Conservation (phyloP, 305 asterid species). For the Fraxinus ornus region DNA sequence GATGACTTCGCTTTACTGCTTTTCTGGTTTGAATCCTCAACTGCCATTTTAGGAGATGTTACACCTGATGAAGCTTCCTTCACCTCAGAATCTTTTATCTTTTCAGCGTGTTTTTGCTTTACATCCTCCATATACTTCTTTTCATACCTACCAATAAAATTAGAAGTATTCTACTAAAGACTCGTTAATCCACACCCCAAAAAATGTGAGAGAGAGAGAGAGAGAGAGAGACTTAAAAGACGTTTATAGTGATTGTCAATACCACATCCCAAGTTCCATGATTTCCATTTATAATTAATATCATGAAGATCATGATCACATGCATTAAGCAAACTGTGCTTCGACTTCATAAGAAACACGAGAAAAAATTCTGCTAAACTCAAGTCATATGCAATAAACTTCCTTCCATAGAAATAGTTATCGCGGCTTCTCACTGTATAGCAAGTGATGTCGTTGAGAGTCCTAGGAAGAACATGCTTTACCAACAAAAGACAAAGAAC, state of each 20-base stretch:
- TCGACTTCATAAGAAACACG: not conserved
- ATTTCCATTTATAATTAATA: not conserved
- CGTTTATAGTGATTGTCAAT: not conserved
- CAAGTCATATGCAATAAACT: not conserved
- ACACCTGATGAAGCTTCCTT: conserved; percentile 30
- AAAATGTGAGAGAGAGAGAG: not conserved
- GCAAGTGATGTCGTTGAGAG: not conserved
- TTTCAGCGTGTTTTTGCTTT: conserved; percentile 36
- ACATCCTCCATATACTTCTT: conserved; percentile 59
- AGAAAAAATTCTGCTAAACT: not conserved
- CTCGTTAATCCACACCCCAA: not conserved
- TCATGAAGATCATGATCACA: not conserved
- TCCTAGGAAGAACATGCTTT: not conserved
- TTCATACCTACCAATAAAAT: conserved; percentile 55
- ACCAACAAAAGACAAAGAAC: not conserved
- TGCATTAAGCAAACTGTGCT: not conserved
- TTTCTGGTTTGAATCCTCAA: conserved; percentile 25
- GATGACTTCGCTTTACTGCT: conserved; percentile 28
- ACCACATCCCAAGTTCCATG: not conserved
- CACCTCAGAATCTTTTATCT: conserved; percentile 21
- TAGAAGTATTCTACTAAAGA: conserved; percentile 11
- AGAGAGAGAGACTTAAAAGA: not conserved
- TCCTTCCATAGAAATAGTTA: not conserved
- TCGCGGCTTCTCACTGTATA: not conserved
- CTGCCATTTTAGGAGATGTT: conserved; percentile 22